phyloP scores from a whole-genome alignment of 2,329 filamentous ascomycete species.

The Trichoderma guizhouense region DNA sequence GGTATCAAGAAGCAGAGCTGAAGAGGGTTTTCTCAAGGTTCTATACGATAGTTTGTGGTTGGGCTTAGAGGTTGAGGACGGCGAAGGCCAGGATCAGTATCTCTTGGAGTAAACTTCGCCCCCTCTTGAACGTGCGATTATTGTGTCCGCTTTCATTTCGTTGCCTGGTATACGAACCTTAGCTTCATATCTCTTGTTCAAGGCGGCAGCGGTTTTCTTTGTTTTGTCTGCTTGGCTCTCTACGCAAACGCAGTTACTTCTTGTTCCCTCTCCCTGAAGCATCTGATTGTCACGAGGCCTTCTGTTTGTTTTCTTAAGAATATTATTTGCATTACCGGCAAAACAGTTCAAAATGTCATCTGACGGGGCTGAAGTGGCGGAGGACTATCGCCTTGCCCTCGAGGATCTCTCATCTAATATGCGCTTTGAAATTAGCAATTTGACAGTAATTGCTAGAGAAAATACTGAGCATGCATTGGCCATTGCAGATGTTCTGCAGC shows the following conservation, averaged over 20 bases:
- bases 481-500: constrained; percentile 85
- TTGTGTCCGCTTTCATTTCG: constrained; percentile 21
- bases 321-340: constrained; percentile 11
- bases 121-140: constrained; percentile 26
- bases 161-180: not conserved
- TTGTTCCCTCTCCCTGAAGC: not conserved
- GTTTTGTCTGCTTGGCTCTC: not conserved
- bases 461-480: constrained; percentile 93
- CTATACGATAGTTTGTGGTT: constrained; percentile 26
- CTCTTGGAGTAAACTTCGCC: constrained; percentile 32
- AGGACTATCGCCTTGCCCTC: constrained; percentile 90
- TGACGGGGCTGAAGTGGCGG: constrained; percentile 78
- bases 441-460: constrained; percentile 96
- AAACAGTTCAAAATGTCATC: constrained; percentile 43
- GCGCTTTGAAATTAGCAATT: constrained; percentile 91
- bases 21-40: constrained; percentile 24
- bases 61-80: constrained; percentile 25
- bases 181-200: constrained; percentile 4
- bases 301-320: not conserved
- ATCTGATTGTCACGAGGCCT: not conserved
- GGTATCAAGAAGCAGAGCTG: constrained; percentile 23
- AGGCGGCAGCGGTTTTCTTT: constrained; percentile 2
- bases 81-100: constrained; percentile 24
- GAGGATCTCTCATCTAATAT: constrained; percentile 89
- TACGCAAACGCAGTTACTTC: not conserved